Evolutionary conservation across 805 yeast genomes (phyloP).

Genomic region (baker's yeast (Saccharomyces cerevisiae)): DNA sequence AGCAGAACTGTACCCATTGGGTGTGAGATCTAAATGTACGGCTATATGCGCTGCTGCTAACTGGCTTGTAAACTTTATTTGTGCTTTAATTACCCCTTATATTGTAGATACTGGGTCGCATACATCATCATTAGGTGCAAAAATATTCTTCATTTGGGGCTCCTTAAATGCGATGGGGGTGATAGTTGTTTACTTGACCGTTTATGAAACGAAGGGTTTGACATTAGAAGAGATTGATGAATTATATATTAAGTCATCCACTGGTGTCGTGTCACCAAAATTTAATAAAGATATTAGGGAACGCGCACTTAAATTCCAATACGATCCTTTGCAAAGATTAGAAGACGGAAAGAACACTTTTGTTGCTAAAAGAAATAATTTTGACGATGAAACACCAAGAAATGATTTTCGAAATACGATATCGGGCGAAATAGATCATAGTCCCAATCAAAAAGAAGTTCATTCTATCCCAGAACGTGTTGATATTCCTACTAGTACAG

Average conservation of each 20-base stretch:
- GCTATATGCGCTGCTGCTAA: slow-evolving; percentile 70
- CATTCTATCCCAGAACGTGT: background rate
- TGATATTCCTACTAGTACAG: background rate
- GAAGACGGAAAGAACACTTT: background rate
- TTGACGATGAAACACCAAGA: background rate
- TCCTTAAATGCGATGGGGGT: slow-evolving; percentile 53
- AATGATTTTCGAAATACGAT: background rate
- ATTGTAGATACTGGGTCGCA: slow-evolving; percentile 59
- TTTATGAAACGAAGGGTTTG: slow-evolving; percentile 74
- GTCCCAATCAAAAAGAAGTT: background rate
- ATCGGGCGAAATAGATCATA: background rate
- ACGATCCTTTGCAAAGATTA: background rate
- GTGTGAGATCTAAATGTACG: slow-evolving; percentile 70
- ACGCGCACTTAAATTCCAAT: slow-evolving; percentile 3
- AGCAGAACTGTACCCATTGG: slow-evolving; percentile 59
- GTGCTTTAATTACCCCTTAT: slow-evolving; percentile 71
- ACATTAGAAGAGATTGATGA: slow-evolving; percentile 77
- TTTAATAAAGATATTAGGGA: slow-evolving; percentile 31
- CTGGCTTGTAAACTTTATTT: slow-evolving; percentile 70
- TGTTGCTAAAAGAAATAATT: background rate
- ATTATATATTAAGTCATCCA: slow-evolving; percentile 52
- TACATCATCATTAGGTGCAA: slow-evolving; percentile 61
- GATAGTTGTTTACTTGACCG: slow-evolving; percentile 53
- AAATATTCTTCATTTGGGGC: slow-evolving; percentile 77
- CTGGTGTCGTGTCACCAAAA: slow-evolving; percentile 42